phyloP scores from a whole-genome alignment of 352 stramenopile species.

The Phytopythium cucurbitacearum region DNA sequence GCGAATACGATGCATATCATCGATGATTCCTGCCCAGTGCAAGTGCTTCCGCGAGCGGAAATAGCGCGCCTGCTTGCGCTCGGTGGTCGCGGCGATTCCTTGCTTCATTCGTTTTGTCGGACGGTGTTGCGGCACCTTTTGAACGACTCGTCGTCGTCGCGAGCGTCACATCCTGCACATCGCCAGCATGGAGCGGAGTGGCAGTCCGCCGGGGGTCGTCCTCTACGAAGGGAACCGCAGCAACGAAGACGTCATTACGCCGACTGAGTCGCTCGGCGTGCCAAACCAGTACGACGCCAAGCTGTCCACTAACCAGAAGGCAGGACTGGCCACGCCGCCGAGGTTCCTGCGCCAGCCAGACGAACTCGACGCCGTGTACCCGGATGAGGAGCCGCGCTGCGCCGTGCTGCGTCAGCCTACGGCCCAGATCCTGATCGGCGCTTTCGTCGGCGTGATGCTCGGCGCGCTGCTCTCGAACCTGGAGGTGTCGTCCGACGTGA shows the following conservation, averaged over 20 bases:
- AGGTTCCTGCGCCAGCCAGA: constrained; percentile 7
- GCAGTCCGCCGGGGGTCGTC: not conserved
- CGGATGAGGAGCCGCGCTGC: constrained; percentile 14
- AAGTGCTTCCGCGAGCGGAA: not conserved
- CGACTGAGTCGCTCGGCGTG: constrained; percentile 1
- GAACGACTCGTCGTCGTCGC: not conserved
- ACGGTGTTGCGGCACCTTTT: not conserved
- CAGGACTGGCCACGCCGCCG: constrained; percentile 2
- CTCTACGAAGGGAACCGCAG: not conserved
- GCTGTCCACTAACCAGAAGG: constrained; percentile 3
- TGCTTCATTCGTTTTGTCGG: too few relatives aligned
- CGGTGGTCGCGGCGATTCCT: too few relatives aligned
- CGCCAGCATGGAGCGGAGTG: not conserved
- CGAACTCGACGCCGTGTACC: constrained; percentile 16
- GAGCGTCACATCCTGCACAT: not conserved
- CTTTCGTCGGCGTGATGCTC: constrained; percentile 16
- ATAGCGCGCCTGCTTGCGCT: not conserved
- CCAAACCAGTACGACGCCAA: not conserved
- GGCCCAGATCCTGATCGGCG: constrained; percentile 25
- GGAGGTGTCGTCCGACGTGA: constrained; percentile 14
- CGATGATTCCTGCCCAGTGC: too few relatives aligned
- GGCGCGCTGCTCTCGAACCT: constrained; percentile 19
- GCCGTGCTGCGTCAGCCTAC: constrained; percentile 17
- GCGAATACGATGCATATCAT: too few relatives aligned
- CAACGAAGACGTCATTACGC: not conserved